Evolutionary conservation across 2,329 filamentous ascomycete genomes (phyloP), one percentile per base, ranked within the genome.

Genomic region (Colletotrichum euphorbiae): DNA sequence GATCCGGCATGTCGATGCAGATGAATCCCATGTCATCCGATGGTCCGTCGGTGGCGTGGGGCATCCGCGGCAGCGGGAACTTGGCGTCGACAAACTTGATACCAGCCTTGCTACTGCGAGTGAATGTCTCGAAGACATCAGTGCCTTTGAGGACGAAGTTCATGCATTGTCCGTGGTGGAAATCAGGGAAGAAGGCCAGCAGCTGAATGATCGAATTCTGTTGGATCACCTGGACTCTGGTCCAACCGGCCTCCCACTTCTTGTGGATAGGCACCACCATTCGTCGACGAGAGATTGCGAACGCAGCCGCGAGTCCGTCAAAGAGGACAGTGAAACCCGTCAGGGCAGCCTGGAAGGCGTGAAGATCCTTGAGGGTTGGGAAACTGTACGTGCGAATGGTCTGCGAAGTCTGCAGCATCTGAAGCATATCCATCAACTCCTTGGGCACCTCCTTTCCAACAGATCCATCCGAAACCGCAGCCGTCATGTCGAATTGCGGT

Each of bases 181-280:
- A 97, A 68, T 94, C 92, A 71, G 93, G 90, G 77, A 97, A 96
- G 80, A 97, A 98, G 3, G 90, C 93, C 21, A 97, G 81, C 33
- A 98, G 82, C 77, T 97, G 93, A 21, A 92, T 80, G 13, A 91
- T 87, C 74, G 89, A 92, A 70, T 94, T 92, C 71, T 91, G 90
- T 71, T 89, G 85, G 40, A 97, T 89, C 42, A 97, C 84, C 76
- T 97, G 94, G 7, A 97, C 83, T 40, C 94, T 89, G 8, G 93
- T 93, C 42, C 85, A 86, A n/a, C 85, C 89, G 2, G 94, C 92
- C 75, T 97, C 93, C 93, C 93, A 97, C 78, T 96, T 96, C 81
- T 97, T 97, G 81, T 97, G 92, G 72, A 97, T 95, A 0, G 93
- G 93, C 15, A 97, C 93, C 12, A 97, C 93, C 91, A 94, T 96